A percentile compares a stretch with the other conserved stretches of the same genome.
phyloP scores from a whole-genome alignment of 2,329 filamentous ascomycete species.

The Cercospora sp. region DNA sequence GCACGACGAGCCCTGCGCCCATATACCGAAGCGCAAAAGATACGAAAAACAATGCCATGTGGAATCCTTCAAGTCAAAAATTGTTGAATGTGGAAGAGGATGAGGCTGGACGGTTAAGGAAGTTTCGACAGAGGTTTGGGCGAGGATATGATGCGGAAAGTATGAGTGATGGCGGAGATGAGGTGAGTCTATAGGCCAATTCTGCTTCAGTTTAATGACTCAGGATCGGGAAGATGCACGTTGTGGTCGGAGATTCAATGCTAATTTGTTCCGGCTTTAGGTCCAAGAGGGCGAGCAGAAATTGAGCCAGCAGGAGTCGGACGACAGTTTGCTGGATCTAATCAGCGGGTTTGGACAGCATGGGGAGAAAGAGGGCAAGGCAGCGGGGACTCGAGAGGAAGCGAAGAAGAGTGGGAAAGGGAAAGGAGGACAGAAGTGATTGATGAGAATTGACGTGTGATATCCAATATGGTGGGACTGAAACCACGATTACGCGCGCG shows the following conservation, averaged over 20 bases:
- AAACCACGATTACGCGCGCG: background rate
- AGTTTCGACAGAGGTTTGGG: constrained; percentile 83
- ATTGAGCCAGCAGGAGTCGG: constrained; percentile 43
- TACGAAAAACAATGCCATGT: constrained; percentile 82
- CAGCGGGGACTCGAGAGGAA: constrained; percentile 44
- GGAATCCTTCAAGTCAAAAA: constrained; percentile 82
- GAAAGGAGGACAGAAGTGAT: constrained; percentile 39
- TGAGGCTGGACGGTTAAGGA: constrained; percentile 84
- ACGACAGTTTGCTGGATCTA: constrained; percentile 59
- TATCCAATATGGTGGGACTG: background rate
- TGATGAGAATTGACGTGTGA: background rate
- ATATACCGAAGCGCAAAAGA: constrained; percentile 72
- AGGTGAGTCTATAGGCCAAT: constrained; percentile 25
- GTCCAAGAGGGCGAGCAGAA: constrained; percentile 53
- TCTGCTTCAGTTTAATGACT: background rate
- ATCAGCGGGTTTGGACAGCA: constrained; percentile 50
- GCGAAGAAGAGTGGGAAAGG: constrained; percentile 42
- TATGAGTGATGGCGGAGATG: constrained; percentile 29
- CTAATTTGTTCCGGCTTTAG: constrained; percentile 32
- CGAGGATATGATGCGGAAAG: constrained; percentile 71
- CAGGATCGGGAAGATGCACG: background rate
- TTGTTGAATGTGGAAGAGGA: constrained; percentile 89
- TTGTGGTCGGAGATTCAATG: background rate
- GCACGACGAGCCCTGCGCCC: constrained; percentile 70
- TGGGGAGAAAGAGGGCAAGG: constrained; percentile 44